Percentiles rank a stretch among this genome's conserved stretches.
Conservation (phyloP, 768 basidiomycete species). For the Panellus pusillus region DNA sequence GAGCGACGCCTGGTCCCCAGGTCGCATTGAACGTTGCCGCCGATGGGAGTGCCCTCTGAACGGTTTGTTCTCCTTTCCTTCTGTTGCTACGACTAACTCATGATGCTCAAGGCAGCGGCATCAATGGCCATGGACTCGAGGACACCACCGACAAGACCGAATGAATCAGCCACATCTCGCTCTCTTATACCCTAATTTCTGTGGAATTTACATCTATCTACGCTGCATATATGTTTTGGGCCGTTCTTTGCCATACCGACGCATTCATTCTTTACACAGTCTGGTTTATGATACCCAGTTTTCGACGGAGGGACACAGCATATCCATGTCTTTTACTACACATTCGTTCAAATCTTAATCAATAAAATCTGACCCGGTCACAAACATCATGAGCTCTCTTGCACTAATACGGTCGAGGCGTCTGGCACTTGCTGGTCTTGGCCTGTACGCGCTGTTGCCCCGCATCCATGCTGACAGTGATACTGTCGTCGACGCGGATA, state of each 20-base stretch:
- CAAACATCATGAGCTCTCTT: constrained; percentile 18
- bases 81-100: not conserved
- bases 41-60: constrained; percentile 7
- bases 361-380: not conserved
- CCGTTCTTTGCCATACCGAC: too few species aligned
- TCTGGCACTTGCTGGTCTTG: constrained; percentile 35
- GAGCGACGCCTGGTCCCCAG: constrained; percentile 23
- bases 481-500: constrained; percentile 66
- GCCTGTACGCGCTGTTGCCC: constrained; percentile 28
- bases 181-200: constrained; percentile 6
- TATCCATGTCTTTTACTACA: not conserved
- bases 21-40: constrained; percentile 14
- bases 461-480: constrained; percentile 47
- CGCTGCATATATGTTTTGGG: not conserved
- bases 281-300: too few species aligned
- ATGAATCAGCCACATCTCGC: not conserved
- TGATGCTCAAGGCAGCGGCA: constrained; percentile 11
- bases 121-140: constrained; percentile 2
- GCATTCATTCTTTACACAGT: not conserved
- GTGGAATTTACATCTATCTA: constrained; percentile 15
- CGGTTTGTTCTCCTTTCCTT: not conserved
- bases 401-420: constrained; percentile 26
- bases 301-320: too few species aligned
- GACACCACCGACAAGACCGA: constrained; percentile 4
- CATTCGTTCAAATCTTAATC: not conserved